These are phyloP conservation scores for Vitis vinifera DNA, from an alignment of 164 flowering plant species.

Conservation along the genomic window DNA sequence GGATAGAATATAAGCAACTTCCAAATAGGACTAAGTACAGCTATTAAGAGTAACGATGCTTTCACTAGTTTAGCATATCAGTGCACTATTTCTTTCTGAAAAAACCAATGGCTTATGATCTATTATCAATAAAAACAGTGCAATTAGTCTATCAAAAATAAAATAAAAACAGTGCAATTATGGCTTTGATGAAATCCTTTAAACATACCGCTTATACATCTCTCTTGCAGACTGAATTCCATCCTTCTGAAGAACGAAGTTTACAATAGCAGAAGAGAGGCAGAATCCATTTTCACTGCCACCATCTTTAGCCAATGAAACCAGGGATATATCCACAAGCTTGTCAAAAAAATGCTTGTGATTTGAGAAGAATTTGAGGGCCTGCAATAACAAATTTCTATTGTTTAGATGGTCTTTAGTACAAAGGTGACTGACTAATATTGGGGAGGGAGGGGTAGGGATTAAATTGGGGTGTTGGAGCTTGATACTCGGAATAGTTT, in stretches of 20 bases:
- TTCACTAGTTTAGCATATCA: too few relatives aligned
- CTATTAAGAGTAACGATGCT: neutral
- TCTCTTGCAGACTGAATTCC: conserved; percentile 74
- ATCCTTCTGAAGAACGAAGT: conserved; percentile 53
- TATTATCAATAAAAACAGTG: neutral
- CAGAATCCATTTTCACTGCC: conserved; percentile 55
- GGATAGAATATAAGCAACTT: neutral
- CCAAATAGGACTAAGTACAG: neutral
- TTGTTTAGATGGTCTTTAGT: too few relatives aligned
- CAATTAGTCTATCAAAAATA: too few relatives aligned
- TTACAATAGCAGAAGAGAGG: conserved; percentile 63
- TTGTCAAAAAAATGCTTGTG: conserved; percentile 61
- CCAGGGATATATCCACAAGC: conserved; percentile 56
- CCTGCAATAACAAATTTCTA: conserved; percentile 43
- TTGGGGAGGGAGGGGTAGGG: neutral
- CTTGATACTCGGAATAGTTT: too few relatives aligned
- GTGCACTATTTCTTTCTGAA: neutral
- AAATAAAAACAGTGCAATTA: too few relatives aligned
- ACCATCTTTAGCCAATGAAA: conserved; percentile 48
- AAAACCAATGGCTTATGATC: neutral
- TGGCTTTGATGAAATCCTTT: neutral
- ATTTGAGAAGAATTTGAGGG: conserved; percentile 61
- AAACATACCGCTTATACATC: conserved; percentile 57
- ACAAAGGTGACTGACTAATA: neutral
- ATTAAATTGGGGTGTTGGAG: too few relatives aligned